Evolutionary conservation across 495 filamentous ascomycete species (phyloP), one percentile per base, ranked within the genome.

Genomic region (Xylaria scruposa): DNA sequence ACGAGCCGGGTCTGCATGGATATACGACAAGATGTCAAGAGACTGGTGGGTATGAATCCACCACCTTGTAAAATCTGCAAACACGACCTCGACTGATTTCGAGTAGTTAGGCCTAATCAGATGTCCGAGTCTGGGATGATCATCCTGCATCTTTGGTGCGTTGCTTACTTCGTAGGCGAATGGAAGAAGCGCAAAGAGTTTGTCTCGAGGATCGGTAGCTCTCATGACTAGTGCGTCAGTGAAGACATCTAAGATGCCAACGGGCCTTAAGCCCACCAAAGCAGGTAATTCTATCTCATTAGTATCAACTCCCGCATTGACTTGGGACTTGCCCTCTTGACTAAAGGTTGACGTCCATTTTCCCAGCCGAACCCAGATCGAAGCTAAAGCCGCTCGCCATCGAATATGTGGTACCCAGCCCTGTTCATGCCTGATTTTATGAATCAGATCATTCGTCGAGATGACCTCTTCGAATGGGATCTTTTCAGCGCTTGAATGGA

Each of bases 21-120:
- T 54, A 54, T 54, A 54, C 12, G 51, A 54, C 3, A 54, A 26
- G 9, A 54, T 54, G 4, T 24, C 51, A 26, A 54, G 51, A 3
- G 51, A 54, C 51, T 29, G 51, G 51, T 54, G 51, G 9, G 51
- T 26, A 54, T 54, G 21, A 51, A 54, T 54, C 51, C 51, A 54
- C 51, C 51, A 54, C 51, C 51, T 54, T 29, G 51, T 54, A 10
- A 54, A 29, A 54, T 54, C 51, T 13, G 51, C 9, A 26, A 54
- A 54, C 10, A 54, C 51, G 21, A 29, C 51, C 9, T 24, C 51
- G 3, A 12, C 29, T 5, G 51, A 54, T 54, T 54, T 54, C 12
- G 24, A 54, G 51, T 54, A 54, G 51, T 54, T 54, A 1, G 51
- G 51, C 51, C 24, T 54, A 29, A 54, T 54, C 24, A 54, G 13